Percentiles rank a stretch among this genome's conserved stretches.
These are phyloP conservation scores for Cucurbitaria berberidis DNA, from an alignment of 2,329 filamentous ascomycete species.

Conservation along the genomic window DNA sequence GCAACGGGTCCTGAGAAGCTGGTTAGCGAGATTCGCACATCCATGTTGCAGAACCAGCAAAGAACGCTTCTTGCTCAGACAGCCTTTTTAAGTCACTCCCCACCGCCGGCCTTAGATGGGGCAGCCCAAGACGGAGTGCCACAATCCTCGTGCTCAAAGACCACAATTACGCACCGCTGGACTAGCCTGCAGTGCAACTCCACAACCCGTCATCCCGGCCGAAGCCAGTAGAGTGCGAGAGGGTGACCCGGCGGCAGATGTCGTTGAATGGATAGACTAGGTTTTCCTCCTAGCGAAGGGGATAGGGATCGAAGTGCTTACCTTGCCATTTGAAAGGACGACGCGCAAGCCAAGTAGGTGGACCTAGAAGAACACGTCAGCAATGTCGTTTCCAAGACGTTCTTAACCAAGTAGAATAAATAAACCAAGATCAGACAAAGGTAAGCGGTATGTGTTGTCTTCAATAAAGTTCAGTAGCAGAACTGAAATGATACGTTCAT, in stretches of 20 bases:
- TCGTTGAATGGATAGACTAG: slow-evolving; percentile 69
- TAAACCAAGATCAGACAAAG: slow-evolving; percentile 55
- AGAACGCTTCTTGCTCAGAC: slow-evolving; percentile 58
- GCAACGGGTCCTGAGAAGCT: not conserved
- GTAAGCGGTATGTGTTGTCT: slow-evolving; percentile 65
- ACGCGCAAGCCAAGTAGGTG: not conserved
- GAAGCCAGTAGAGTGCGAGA: slow-evolving; percentile 69
- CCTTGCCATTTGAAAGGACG: slow-evolving; percentile 2
- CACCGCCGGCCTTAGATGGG: slow-evolving; percentile 61
- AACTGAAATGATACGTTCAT: slow-evolving; percentile 61
- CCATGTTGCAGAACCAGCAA: slow-evolving; percentile 8
- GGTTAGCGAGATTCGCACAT: slow-evolving; percentile 18
- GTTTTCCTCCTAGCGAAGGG: slow-evolving; percentile 61
- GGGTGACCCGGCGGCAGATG: slow-evolving; percentile 71
- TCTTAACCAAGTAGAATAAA: slow-evolving; percentile 1
- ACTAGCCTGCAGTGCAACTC: slow-evolving; percentile 62
- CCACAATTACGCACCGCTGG: slow-evolving; percentile 60
- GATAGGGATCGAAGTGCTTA: slow-evolving; percentile 28
- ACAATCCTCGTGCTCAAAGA: slow-evolving; percentile 56
- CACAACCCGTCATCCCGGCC: slow-evolving; percentile 74
- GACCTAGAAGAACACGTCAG: slow-evolving; percentile 26
- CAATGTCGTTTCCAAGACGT: slow-evolving; percentile 4
- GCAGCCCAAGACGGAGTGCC: slow-evolving; percentile 52
- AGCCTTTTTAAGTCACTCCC: slow-evolving; percentile 74
- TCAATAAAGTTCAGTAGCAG: slow-evolving; percentile 67